phyloP scores from a whole-genome alignment of 1,139 yeast genomes.

The Suhomyces yuchorum region DNA sequence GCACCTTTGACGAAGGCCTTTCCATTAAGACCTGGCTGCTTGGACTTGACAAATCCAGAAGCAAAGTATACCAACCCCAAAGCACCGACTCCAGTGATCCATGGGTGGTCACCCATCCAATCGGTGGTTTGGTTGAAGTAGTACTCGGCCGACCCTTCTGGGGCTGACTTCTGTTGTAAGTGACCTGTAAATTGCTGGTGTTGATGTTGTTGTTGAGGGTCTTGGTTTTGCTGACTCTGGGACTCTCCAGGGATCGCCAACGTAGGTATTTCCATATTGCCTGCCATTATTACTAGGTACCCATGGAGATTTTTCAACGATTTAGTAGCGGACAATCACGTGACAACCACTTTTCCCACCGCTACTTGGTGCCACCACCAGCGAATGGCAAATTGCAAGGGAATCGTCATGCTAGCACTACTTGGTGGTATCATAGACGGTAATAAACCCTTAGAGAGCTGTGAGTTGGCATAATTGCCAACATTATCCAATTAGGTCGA shows the following conservation, averaged over 20 bases:
- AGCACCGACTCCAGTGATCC: slow-evolving; percentile 70
- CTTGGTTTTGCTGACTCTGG: slow-evolving; percentile 22
- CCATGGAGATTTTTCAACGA: slow-evolving; percentile 5
- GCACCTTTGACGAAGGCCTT: slow-evolving; percentile 82
- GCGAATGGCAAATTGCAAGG: too few relatives aligned
- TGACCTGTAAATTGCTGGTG: slow-evolving; percentile 41
- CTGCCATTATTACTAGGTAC: background rate
- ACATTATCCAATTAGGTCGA: too few relatives aligned
- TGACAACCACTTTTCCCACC: background rate
- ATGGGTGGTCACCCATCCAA: slow-evolving; percentile 77
- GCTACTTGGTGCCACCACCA: too few relatives aligned
- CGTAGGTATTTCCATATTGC: slow-evolving; percentile 54
- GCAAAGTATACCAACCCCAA: slow-evolving; percentile 64
- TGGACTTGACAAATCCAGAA: slow-evolving; percentile 69
- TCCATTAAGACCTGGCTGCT: slow-evolving; percentile 72
- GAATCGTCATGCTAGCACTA: too few relatives aligned
- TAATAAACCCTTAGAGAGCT: too few relatives aligned
- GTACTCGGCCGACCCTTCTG: slow-evolving; percentile 58
- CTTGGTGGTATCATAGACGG: too few relatives aligned
- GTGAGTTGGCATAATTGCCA: too few relatives aligned
- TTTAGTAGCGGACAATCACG: background rate
- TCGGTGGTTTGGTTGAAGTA: slow-evolving; percentile 67
- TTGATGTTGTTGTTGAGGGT: slow-evolving; percentile 15
- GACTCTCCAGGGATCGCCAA: slow-evolving; percentile 62
- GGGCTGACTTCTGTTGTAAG: slow-evolving; percentile 43